Percentiles rank a stretch among this genome's conserved stretches.
Conservation (phyloP, 768 basidiomycete genomes). For the Leccinum truebloodii region DNA sequence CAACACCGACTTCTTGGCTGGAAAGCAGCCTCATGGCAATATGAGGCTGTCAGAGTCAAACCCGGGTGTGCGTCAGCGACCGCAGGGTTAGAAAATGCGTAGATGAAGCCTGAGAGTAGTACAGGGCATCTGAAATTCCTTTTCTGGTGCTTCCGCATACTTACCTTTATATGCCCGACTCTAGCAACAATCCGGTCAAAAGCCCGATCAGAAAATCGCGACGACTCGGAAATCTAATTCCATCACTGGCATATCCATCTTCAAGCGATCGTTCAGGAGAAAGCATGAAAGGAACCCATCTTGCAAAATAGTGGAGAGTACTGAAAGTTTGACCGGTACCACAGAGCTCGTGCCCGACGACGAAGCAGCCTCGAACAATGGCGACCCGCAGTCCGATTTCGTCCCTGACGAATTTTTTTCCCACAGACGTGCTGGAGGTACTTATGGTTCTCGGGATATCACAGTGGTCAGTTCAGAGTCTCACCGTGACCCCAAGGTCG, state of each 20-base stretch:
- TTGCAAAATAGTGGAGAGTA: not conserved
- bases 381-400: not conserved
- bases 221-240: not conserved
- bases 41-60: no score
- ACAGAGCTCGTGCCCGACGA: not conserved
- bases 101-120: no score
- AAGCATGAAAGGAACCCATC: not conserved
- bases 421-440: slow-evolving; percentile 69
- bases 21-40: no score
- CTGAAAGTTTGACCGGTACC: not conserved
- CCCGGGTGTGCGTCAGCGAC: no score
- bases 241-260: not conserved
- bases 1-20: no score
- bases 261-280: slow-evolving; percentile 6
- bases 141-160: no score
- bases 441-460: slow-evolving; percentile 73
- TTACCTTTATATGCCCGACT: no score
- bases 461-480: slow-evolving; percentile 50
- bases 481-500: not conserved
- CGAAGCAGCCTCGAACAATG: not conserved
- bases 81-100: no score
- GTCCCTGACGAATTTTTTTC: not conserved
- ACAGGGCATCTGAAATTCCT: no score
- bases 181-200: slow-evolving; percentile 27
- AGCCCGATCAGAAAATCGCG: not conserved